Conservation (phyloP, 495 filamentous ascomycete genomes). For the Pseudomonodictys pantanalensis region DNA sequence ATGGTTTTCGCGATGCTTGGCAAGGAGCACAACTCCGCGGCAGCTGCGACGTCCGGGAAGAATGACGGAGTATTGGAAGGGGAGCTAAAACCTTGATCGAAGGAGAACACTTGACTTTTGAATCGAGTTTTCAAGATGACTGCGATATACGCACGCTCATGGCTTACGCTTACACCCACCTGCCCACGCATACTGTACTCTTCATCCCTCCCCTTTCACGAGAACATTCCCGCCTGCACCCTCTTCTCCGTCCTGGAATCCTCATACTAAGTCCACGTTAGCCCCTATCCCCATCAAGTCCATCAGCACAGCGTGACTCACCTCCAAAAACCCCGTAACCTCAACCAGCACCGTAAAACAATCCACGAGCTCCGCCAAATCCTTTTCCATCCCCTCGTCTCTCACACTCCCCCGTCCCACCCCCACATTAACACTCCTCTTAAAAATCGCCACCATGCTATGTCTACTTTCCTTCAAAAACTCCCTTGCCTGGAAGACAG, state of each 20-base stretch:
- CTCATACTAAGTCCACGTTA: conserved; percentile 27
- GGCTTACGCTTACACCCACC: neutral
- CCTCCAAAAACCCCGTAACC: conserved; percentile 61
- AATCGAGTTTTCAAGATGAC: too few relatives aligned
- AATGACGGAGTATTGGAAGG: too few relatives aligned
- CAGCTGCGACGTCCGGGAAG: too few relatives aligned
- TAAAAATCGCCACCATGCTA: conserved; percentile 84
- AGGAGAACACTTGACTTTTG: too few relatives aligned
- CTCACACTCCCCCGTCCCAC: conserved; percentile 39
- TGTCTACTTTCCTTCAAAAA: conserved; percentile 79
- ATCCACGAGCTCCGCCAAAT: conserved; percentile 57
- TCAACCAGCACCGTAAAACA: conserved; percentile 58
- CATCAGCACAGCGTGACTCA: conserved; percentile 36
- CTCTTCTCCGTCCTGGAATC: conserved; percentile 15
- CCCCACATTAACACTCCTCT: conserved; percentile 80
- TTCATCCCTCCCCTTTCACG: neutral
- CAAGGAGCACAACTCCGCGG: neutral
- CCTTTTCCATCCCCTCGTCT: conserved; percentile 37
- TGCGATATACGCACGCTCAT: neutral
- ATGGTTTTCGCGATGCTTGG: conserved; percentile 4
- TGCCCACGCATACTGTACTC: neutral
- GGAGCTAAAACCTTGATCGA: too few relatives aligned
- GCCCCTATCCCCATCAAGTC: neutral
- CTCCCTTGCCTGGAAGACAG: conserved; percentile 64
- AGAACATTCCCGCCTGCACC: conserved; percentile 19